Base-by-base conservation (phyloP, 2,329 filamentous ascomycete species). In the Colletotrichum graminicola region DNA sequence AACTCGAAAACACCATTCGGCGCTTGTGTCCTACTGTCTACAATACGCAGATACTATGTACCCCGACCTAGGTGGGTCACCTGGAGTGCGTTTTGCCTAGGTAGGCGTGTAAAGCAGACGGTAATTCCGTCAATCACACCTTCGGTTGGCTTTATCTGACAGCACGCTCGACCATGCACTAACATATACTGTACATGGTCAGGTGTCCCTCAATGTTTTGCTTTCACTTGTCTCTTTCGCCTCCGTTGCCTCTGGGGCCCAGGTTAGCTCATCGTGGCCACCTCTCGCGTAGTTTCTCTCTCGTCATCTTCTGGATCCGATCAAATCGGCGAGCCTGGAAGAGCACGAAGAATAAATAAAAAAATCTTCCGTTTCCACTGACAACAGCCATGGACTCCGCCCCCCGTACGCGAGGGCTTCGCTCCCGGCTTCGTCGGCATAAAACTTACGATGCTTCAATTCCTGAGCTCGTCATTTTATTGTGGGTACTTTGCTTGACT, bases 271-370 rank as follows among this genome's bases (percentile, higher is more conserved):
- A 55, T 45, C 26, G 34, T 10, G 39, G 49, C 36, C 61, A 55
- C 49, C 36, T 43, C 61, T 55, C 39, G 21, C 39, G 18, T 29
- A 55, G 26, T 63, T 63, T 63, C 49, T 63, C 49, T 55, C 49
- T 45, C 61, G 61, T 63, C 49, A 63, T 55, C 61, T 23, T 18
- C 49, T 43, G 49, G 49, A 36, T 43, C 34, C 36, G 11, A 23
- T 23, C 41, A 23, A 62, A 32, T 43, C 23, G 52, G 47, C 21
- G n/a, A 52, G 23, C 23, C 47, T 52, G 16, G 36, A 32, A 43
- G 12, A 16, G 23, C 3, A 29, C 29, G 29, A 29, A 18, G 23
- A 36, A 16, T n/a, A n/a, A n/a, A n/a, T n/a, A 54, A 21, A 45
- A 21, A 54, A 54, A 54, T 63, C 16, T 45, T 45, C 49, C 16